These are phyloP conservation scores for Atalantia buxifolia DNA, from an alignment of 345 rosid genomes.

Conservation along the genomic window DNA sequence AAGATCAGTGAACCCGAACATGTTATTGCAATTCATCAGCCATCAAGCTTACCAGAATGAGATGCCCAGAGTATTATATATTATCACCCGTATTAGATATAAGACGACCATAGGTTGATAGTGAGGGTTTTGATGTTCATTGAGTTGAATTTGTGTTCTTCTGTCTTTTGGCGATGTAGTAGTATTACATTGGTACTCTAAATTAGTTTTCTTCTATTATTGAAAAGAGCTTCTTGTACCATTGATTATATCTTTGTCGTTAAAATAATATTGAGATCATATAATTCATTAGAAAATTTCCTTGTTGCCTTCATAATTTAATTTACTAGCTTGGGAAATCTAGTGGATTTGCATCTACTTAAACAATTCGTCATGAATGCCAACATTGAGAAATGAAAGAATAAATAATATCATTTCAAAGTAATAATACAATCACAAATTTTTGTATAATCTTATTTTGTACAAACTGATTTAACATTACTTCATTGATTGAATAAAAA, in stretches of 20 bases:
- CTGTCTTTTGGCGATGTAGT: neutral
- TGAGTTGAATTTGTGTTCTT: neutral
- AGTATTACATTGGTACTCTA: neutral
- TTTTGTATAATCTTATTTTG: no score
- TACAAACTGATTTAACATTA: rapidly evolving
- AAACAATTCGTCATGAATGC: no score
- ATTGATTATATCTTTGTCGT: neutral
- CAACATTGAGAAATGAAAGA: no score
- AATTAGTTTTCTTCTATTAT: neutral
- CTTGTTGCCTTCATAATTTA: neutral
- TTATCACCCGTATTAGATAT: no score
- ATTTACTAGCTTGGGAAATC: neutral
- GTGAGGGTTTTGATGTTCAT: neutral
- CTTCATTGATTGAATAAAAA: no score
- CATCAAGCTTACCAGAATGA: neutral
- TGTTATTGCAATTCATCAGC: slow-evolving; percentile 3
- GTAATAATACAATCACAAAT: no score
- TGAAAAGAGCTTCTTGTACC: neutral
- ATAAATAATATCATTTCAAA: no score
- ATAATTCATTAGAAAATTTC: neutral
- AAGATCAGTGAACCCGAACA: neutral
- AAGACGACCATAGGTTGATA: no score
- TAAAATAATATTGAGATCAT: neutral
- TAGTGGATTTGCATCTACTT: no score
- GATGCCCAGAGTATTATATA: no score